phyloP scores from a whole-genome alignment of 345 rosid genomes.

The Populus nigra region DNA sequence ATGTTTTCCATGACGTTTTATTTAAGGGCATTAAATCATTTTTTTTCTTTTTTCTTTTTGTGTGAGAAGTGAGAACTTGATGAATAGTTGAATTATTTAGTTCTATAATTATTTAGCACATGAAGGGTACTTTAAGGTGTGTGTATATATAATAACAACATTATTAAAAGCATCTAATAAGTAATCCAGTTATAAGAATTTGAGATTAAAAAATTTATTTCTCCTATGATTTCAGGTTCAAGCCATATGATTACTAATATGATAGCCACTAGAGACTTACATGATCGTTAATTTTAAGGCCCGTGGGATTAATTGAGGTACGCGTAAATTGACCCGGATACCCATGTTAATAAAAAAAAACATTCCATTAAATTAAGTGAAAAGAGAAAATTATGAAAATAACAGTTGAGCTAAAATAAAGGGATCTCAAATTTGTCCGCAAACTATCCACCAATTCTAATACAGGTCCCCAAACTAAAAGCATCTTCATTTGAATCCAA shows the following conservation, averaged over 20 bases:
- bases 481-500: not conserved
- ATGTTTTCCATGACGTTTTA: constrained; percentile 14
- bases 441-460: not conserved
- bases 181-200: too few species aligned
- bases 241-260: too few species aligned
- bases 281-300: too few species aligned
- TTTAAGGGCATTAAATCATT: not conserved
- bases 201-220: too few species aligned
- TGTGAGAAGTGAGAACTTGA: not conserved
- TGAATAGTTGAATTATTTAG: too few species aligned
- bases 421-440: not conserved
- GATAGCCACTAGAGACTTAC: too few species aligned
- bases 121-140: not conserved
- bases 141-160: too few species aligned
- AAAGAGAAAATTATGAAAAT: too few species aligned
- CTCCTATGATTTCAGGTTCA: fast-evolving
- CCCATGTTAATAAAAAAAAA: too few species aligned
- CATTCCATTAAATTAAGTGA: too few species aligned
- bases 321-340: fast-evolving
- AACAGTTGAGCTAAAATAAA: not conserved
- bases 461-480: not conserved
- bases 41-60: too few species aligned
- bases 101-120: not conserved
- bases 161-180: too few species aligned
- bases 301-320: fast-evolving